These are phyloP conservation scores for Tremellales sp. DNA, from an alignment of 1,284 basidiomycete species.

Conservation along the genomic window DNA sequence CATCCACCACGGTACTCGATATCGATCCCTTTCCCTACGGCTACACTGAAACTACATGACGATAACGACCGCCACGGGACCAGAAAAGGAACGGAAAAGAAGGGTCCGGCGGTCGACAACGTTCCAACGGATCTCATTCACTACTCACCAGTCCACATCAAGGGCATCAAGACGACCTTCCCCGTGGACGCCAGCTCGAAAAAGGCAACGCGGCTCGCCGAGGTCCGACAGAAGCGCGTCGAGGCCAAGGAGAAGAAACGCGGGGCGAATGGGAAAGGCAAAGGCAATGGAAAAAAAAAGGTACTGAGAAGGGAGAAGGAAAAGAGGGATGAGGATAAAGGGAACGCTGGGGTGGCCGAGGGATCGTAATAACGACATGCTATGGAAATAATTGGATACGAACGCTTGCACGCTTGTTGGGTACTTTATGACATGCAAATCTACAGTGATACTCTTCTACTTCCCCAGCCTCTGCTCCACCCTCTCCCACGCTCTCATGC, in stretches of 20 bases:
- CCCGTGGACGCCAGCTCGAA: constrained; percentile 72
- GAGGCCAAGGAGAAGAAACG: constrained; percentile 46
- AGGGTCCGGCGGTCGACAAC: not conserved
- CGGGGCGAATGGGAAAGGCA: no score
- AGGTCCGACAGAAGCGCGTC: constrained; percentile 56
- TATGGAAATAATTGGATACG: no score
- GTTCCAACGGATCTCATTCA: constrained; percentile 20
- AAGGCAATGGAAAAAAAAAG: no score
- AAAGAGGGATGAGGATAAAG: no score
- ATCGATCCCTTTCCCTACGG: constrained; percentile 49
- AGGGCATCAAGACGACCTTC: constrained; percentile 74
- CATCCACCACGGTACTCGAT: constrained; percentile 37
- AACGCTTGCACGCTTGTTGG: no score
- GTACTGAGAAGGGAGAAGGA: no score
- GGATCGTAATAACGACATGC: no score
- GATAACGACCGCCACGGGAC: not conserved
- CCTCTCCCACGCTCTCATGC: no score
- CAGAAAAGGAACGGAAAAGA: not conserved
- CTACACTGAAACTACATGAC: constrained; percentile 21
- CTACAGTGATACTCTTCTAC: no score
- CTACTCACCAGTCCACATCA: constrained; percentile 69
- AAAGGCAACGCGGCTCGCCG: constrained; percentile 60
- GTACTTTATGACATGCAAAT: no score
- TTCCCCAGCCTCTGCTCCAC: no score
- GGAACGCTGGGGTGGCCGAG: no score